Evolutionary conservation across 371 early-diverging fungal species (phyloP), one percentile per base, ranked within the genome.

Genomic region (Cokeromyces recurvatus): DNA sequence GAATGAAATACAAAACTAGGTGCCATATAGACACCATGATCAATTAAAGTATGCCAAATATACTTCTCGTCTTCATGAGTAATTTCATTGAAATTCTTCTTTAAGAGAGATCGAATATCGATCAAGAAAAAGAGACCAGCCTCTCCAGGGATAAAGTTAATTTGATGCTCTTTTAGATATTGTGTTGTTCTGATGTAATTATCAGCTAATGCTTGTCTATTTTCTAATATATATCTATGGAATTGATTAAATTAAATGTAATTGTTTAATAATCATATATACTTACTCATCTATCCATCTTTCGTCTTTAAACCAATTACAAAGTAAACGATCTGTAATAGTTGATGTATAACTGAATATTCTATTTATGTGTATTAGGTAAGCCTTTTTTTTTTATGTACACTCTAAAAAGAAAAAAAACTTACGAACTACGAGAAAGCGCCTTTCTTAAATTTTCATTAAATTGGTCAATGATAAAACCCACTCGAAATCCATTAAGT

Each of bases 51-150:
- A 8, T 52, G 43, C 62, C 72, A 77, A 15, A 68, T 21, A 22
- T 48, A 15, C 16, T 52, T 46, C 38, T 74, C 73, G 41, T 73
- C 68, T 12, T 45, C 55, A n/a, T 62, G 43, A 7, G 66, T 55
- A n/a, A 35, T n/a, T 11, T 43, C 31, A 11, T 12, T 38, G 8
- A 25, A 16, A n/a, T 36, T 10, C 11, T 8, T 14, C 8, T 36
- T 36, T 8, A 38, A 8, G 3, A 21, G 19, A 2, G 34, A 24
- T 22, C 51, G 36, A 14, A 42, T 11, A 43, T 81, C 79, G 21
- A 85, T 48, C 75, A 85, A 77, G 6, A 89, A 32, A 55, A 86
- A 91, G 55, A 79, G 82, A 1, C 86, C 89, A 1, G 82, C 82
- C 22, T 82, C 65, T 6, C 82, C 77, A 2, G 76, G 76, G 4